Evolutionary conservation across 2,329 filamentous ascomycete genomes (phyloP).

Genomic region (Periconia macrospinosa): DNA sequence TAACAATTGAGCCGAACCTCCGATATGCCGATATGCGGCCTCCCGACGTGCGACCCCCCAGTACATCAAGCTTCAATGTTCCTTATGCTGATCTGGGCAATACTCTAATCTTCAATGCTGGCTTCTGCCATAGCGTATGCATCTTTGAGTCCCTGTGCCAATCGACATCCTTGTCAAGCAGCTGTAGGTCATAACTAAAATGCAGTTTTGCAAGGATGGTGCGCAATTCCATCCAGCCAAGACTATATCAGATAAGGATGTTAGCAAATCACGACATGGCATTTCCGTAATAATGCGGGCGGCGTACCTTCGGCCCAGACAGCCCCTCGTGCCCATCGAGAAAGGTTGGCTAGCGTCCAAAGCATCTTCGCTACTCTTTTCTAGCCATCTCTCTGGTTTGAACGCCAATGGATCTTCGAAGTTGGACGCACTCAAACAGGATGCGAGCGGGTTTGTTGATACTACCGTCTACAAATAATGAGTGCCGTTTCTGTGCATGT

Average conservation of each 20-base stretch:
- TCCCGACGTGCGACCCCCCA: too few relatives aligned
- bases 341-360: conserved; percentile 18
- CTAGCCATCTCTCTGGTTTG: conserved; percentile 33
- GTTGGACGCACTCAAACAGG: conserved; percentile 9
- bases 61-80: too few relatives aligned
- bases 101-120: too few relatives aligned
- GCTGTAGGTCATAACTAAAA: conserved; percentile 42
- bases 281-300: too few relatives aligned
- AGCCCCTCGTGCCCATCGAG: conserved; percentile 17
- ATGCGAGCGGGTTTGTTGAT: conserved; percentile 15
- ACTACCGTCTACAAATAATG: conserved; percentile 15
- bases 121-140: conserved; percentile 8
- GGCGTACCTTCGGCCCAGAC: conserved; percentile 24
- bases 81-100: too few relatives aligned
- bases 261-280: too few relatives aligned
- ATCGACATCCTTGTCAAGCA: conserved; percentile 12
- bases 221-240: conserved; percentile 31
- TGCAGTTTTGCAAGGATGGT: conserved; percentile 42
- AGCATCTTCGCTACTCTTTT: conserved; percentile 7
- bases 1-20: too few relatives aligned
- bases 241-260: too few relatives aligned
- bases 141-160: conserved; percentile 5
- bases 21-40: too few relatives aligned
- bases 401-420: conserved; percentile 26
- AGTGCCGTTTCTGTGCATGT: conserved; percentile 4